Conservation (phyloP, 805 yeast genomes). For the Starmerella stigmatis region DNA sequence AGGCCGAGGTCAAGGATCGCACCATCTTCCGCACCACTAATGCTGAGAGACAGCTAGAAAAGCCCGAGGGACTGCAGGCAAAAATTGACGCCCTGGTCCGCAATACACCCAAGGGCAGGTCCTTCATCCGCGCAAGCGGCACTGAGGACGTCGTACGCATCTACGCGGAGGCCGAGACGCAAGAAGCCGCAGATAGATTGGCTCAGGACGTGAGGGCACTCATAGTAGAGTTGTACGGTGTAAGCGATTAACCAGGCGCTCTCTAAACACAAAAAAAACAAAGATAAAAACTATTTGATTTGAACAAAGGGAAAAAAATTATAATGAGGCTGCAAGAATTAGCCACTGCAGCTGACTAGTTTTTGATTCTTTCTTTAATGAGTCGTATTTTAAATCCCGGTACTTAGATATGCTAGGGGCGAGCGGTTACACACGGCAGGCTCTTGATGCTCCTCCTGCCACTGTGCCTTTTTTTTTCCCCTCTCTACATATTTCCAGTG, state of each 20-base stretch:
- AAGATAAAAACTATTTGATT: no score
- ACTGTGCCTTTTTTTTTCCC: no score
- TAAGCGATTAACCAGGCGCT: no score
- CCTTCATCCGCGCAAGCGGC: constrained; percentile 94
- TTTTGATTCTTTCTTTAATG: no score
- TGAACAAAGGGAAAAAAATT: no score
- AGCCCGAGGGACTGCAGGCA: constrained; percentile 68
- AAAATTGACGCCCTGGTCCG: constrained; percentile 57
- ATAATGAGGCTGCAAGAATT: no score
- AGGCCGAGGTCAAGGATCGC: constrained; percentile 77
- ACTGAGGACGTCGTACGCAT: constrained; percentile 96
- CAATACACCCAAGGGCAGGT: constrained; percentile 53
- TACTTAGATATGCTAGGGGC: no score
- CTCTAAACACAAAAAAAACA: no score
- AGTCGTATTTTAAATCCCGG: no score
- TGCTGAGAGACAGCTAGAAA: constrained; percentile 72
- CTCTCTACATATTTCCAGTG: neutral
- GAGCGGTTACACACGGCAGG: no score
- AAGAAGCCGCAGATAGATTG: constrained; percentile 40
- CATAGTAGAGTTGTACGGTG: constrained; percentile 16
- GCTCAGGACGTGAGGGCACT: constrained; percentile 28
- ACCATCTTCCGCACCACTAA: constrained; percentile 69
- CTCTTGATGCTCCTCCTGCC: no score
- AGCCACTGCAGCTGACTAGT: no score
- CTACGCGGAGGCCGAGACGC: constrained; percentile 73